phyloP scores from a whole-genome alignment of 192 early-diverging fungal species.

The Mortierella antarctica region DNA sequence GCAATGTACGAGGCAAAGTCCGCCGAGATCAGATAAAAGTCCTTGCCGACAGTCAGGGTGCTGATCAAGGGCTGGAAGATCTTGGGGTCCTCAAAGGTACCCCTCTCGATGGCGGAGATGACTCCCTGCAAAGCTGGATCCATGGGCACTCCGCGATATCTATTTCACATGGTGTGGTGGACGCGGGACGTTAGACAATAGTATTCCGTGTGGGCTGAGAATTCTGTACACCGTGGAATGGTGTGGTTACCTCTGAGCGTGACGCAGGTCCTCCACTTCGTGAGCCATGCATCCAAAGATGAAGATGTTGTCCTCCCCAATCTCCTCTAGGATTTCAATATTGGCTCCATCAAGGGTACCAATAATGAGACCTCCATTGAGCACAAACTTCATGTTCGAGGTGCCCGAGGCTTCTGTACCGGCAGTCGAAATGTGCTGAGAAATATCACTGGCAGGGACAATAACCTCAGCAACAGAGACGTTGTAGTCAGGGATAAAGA shows the following conservation, averaged over 20 bases:
- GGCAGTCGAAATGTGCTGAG: constrained; percentile 99
- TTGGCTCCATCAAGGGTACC: constrained; percentile 99
- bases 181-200: background rate
- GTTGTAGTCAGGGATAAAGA: constrained; percentile 99
- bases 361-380: constrained; percentile 98
- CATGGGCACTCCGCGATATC: constrained; percentile 80
- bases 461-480: constrained; percentile 97
- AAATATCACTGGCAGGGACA: constrained; percentile 98
- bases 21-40: constrained; percentile 87
- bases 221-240: background rate
- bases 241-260: constrained; percentile 74
- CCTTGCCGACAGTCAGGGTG: constrained; percentile 83
- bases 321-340: constrained; percentile 97
- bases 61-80: constrained; percentile 84
- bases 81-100: constrained; percentile 84
- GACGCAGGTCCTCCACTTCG: constrained; percentile 94
- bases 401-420: constrained; percentile 99
- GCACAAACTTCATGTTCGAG: constrained; percentile 99
- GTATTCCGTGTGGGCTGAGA: background rate
- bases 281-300: constrained; percentile 94
- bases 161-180: constrained; percentile 2
- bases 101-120: constrained; percentile 81
- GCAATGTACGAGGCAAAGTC: constrained; percentile 91
- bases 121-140: constrained; percentile 85
- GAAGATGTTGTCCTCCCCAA: constrained; percentile 98